phyloP scores from a whole-genome alignment of 805 yeast species.

The Saturnispora ahearnii region DNA sequence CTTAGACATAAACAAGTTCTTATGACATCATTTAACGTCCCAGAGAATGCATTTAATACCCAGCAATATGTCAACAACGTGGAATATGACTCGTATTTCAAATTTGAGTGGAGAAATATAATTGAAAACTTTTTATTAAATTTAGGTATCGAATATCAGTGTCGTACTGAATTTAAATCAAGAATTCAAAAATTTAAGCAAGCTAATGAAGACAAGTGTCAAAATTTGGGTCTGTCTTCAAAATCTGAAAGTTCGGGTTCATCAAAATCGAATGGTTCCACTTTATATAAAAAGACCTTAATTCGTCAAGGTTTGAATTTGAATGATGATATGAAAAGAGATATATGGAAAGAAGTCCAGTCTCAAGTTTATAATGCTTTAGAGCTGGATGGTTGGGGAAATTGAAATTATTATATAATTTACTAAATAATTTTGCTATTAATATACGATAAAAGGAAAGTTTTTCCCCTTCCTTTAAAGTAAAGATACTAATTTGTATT shows the following conservation, averaged over 20 bases:
- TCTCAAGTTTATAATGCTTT: slow-evolving; percentile 45
- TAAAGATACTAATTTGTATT: too few relatives aligned
- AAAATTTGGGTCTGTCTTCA: slow-evolving; percentile 4
- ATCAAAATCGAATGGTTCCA: slow-evolving; percentile 7
- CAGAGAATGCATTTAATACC: slow-evolving; percentile 15
- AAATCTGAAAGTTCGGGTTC: slow-evolving; percentile 3
- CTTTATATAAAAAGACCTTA: slow-evolving; percentile 20
- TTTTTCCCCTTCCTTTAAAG: too few relatives aligned
- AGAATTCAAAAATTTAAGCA: slow-evolving; percentile 41
- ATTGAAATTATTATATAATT: not conserved
- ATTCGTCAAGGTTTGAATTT: slow-evolving; percentile 24
- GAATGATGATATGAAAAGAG: slow-evolving; percentile 47
- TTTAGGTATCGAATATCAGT: slow-evolving; percentile 62
- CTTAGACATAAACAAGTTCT: slow-evolving; percentile 32
- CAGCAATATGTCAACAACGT: slow-evolving; percentile 13
- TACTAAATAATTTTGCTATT: not conserved
- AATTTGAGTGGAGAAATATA: slow-evolving; percentile 59
- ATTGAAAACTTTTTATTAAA: slow-evolving; percentile 61
- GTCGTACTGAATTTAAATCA: slow-evolving; percentile 53
- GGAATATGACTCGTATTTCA: slow-evolving; percentile 22
- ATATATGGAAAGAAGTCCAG: slow-evolving; percentile 60
- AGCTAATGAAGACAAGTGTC: slow-evolving; percentile 17
- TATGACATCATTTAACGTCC: slow-evolving; percentile 19
- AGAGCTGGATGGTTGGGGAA: slow-evolving; percentile 36
- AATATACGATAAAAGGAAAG: too few relatives aligned